Evolutionary conservation across 768 basidiomycete species (phyloP), one percentile per base, ranked within the genome.

Genomic region (Russula vinacea): DNA sequence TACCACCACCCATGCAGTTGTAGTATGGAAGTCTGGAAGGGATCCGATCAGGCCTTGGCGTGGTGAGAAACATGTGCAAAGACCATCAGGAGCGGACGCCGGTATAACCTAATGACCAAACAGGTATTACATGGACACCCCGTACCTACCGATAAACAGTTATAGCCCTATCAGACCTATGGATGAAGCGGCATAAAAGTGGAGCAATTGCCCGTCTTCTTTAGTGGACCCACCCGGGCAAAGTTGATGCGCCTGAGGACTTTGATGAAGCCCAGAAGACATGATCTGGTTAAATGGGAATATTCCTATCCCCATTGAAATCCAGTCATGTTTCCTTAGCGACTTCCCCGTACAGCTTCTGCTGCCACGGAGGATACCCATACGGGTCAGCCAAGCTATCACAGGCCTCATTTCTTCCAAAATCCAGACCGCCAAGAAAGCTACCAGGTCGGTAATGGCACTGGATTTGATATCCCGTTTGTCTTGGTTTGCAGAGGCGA

Each of bases 21-120:
- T 90, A 33, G 88, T 89, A 9, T 94, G 90, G 93, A 94, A 73
- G 88, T 88, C 5, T 90, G 89, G 86, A 79, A 85, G 63, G 93
- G 8, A 79, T 89, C 22, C 78, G 79, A 54, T 80, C 79, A 6
- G 90, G 89, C 14, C 74, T 92, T 53, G 82, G 84, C 2, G 83
- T 81, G 2, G 86, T 93, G 26, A 87, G 87, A 72, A 90, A 94
- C 77, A 93, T 52, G 37, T 5, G 56, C 32, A 14, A 52, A 32
- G 33, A 53, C 26, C 39, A 51, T 40, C 10, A 58, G 51, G 50
- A 59, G 29, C 52, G 53, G 54, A 49, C 59, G 16, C 60, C 56
- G 50, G 24, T 55, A 32, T 62, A 57, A 62, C 69, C 26, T 14
- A 37, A 53, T 51, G 26, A 47, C 45, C 22, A 17, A 49, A 45